These are phyloP conservation scores for Zymoseptoria ardabiliae DNA, from an alignment of 2,329 filamentous ascomycete species.

Conservation along the genomic window DNA sequence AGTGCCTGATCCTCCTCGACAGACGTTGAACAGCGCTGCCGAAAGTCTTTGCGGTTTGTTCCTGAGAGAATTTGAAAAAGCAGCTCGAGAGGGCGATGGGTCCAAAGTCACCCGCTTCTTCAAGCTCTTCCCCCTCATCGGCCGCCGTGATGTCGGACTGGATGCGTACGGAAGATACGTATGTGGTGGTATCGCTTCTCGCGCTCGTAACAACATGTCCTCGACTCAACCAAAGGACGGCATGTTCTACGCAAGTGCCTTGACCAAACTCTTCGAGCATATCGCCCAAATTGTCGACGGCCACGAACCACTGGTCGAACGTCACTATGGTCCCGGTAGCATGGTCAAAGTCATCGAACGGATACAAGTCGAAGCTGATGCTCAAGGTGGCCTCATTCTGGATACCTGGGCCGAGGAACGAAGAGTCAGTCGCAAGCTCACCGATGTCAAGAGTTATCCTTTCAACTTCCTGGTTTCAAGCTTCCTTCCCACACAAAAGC, in stretches of 20 bases:
- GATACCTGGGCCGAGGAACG: constrained; percentile 94
- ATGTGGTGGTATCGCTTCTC: constrained; percentile 83
- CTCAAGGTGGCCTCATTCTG: constrained; percentile 90
- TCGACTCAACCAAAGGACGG: constrained; percentile 60
- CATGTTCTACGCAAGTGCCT: constrained; percentile 83
- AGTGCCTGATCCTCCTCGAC: constrained; percentile 81
- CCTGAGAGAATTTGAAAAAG: constrained; percentile 88
- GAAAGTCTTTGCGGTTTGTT: constrained; percentile 88
- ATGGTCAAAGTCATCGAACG: constrained; percentile 93
- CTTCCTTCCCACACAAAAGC: constrained; percentile 66
- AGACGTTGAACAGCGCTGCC: constrained; percentile 78
- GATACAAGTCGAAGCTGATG: constrained; percentile 87
- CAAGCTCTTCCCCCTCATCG: constrained; percentile 93
- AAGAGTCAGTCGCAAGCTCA: constrained; percentile 74
- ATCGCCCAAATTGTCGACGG: constrained; percentile 94
- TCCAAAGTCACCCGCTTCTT: constrained; percentile 92
- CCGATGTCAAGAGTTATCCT: constrained; percentile 93
- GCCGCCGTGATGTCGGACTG: constrained; percentile 75
- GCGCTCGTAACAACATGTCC: constrained; percentile 73
- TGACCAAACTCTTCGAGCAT: constrained; percentile 92
- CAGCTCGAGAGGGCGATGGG: constrained; percentile 77
- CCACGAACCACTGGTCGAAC: constrained; percentile 82
- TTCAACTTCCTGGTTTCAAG: constrained; percentile 96
- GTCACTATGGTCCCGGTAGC: constrained; percentile 85
- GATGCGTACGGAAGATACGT: constrained; percentile 96